phyloP scores from a whole-genome alignment of 2,329 filamentous ascomycete species.

The Pseudogymnoascus sp. region DNA sequence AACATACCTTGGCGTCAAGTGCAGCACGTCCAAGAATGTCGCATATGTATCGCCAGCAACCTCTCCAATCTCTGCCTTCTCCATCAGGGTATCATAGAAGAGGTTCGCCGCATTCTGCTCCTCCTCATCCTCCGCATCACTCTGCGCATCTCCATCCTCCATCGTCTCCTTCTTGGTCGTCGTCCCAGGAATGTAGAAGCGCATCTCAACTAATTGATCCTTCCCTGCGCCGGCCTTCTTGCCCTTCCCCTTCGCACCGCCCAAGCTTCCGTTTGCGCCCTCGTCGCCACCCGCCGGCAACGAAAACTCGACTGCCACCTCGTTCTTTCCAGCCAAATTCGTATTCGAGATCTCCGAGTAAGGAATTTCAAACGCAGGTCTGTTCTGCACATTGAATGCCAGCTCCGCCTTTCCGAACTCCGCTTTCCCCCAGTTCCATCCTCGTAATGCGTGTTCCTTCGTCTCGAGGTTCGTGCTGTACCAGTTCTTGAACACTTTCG shows the following conservation, averaged over 20 bases:
- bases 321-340: slow-evolving; percentile 93
- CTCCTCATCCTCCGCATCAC: slow-evolving; percentile 50
- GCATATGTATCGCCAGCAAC: slow-evolving; percentile 98
- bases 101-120: slow-evolving; percentile 92
- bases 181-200: slow-evolving; percentile 93
- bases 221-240: slow-evolving; percentile 82
- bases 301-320: slow-evolving; percentile 91
- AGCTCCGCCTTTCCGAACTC: slow-evolving; percentile 95
- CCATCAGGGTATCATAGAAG: slow-evolving; percentile 97
- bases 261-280: slow-evolving; percentile 63
- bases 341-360: slow-evolving; percentile 98
- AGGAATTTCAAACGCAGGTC: slow-evolving; percentile 90
- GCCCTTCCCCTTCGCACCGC: slow-evolving; percentile 65
- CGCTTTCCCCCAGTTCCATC: slow-evolving; percentile 99
- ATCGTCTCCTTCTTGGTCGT: slow-evolving; percentile 63
- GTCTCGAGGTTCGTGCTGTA: slow-evolving; percentile 89
- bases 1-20: slow-evolving; percentile 80
- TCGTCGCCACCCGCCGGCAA: slow-evolving; percentile 64
- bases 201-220: slow-evolving; percentile 96
- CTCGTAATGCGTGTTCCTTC: slow-evolving; percentile 87
- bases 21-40: slow-evolving; percentile 91
- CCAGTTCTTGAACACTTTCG: slow-evolving; percentile 95
- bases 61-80: slow-evolving; percentile 98
- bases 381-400: slow-evolving; percentile 92
- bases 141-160: slow-evolving; percentile 60